Evolutionary conservation across 768 basidiomycete genomes (phyloP), one percentile per base, ranked within the genome.

Genomic region (Neoboletus magnificus): DNA sequence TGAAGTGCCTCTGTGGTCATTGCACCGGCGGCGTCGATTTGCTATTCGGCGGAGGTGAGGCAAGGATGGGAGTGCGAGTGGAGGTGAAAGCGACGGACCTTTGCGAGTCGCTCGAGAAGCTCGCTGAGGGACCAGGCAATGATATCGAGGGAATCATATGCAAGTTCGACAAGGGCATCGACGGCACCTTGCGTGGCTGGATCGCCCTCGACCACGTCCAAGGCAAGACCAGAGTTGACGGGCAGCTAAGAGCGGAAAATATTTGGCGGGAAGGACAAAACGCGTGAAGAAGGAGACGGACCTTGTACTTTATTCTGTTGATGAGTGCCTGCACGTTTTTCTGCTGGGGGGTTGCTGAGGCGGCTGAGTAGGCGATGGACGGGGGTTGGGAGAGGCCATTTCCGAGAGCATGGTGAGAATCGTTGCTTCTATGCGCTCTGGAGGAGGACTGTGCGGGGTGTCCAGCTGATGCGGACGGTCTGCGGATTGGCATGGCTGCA

Each of bases 321-420:
- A 95, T 89, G 59, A 95, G 75, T 9, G 85, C 85, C 59, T 85
- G 82, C 33, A 94, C 85, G 50, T 91, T 83, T 77, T 86, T 91
- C 73, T 91, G 87, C 66, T 94, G 89, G 1, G 87, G 86, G 2
- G 82, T 83, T 9, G 80, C 65, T 15, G 70, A 67, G 30, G 65
- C 63, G 18, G 73, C 62, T 30, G 74, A 70, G 64, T 76, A 77
- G 48, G 72, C 72, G 55, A 72, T 56, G 44, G 71, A 73, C 8
- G 71, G 69, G 16, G 71, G 71, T 25, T 74, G 71, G 5, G 67
- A 4, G 47, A 66, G 66, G 23, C 68, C 72, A 40, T 68, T 72
- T 40, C 62, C 68, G 59, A 68, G 60, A 15, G 60, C 71, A 57
- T 82, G 79, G 58, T 82, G 76, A 3, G 87, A 86, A 55, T 88